Base-by-base conservation (phyloP, 805 yeast genomes). In the Brettanomyces sp. region DNA sequence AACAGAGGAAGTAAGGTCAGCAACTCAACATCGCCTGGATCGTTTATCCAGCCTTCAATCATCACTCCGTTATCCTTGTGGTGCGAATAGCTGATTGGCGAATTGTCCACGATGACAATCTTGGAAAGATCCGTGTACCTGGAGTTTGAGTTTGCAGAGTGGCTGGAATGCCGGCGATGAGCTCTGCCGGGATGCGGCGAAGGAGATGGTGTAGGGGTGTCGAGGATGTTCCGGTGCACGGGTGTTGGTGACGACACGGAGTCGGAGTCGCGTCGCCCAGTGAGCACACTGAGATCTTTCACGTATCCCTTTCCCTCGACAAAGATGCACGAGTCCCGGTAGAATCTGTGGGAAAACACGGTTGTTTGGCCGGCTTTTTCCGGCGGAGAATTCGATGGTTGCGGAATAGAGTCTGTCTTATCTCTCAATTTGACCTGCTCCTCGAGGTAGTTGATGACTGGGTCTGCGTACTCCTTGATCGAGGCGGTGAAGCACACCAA, bases 11-110 rank as follows among this genome's bases (percentile, higher is more conserved):
- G 63, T 44, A 93, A 65, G 55, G 88, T 81, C 63, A 93, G 68
- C 48, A 93, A 67, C 56, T 88, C 95, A 22, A 81, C 70, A 59
- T 93, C 99, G 35, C 82, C 77, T n/a, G 95, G 95, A 64, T 93
- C 99, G 58, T 85, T 87, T 51, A 93, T 88, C 99, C 99, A 93
- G 41, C 99, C 98, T 65, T 90, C 96, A 5, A 93, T 88, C 67
- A 84, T 80, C 22, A 93, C 82, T 1, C 96, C 99, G 58, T 93
- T 93, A 53, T 82, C 82, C 48, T 80, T 86, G 62, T 91, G 90
- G 61, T 78, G 66, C 13, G 87, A 81, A 61, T 86, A 93, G 57
- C 95, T 84, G 24, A 89, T 76, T 1, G 98, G 98, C 9, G 96
- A 88, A 66, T 93, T 93, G 66, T 93, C 99, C 43, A 93, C 74